A percentile compares a stretch with the other conserved stretches of the same genome.
phyloP scores from a whole-genome alignment of 306 rosid species.

The Abrus pulchellus region DNA sequence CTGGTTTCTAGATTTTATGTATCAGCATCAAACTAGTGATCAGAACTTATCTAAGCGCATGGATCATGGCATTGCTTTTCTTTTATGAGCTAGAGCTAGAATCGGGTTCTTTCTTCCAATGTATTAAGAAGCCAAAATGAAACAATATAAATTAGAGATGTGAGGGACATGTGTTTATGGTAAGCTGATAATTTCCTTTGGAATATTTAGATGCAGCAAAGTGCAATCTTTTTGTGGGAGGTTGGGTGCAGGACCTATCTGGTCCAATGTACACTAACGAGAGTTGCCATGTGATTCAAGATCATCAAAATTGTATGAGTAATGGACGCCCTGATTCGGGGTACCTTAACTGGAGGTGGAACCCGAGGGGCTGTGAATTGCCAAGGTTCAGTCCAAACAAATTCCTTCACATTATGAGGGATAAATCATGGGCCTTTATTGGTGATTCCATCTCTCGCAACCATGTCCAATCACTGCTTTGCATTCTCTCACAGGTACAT shows the following conservation, averaged over 20 bases:
- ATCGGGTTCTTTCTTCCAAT: not conserved
- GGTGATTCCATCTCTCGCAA: conserved; percentile 92
- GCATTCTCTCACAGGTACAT: conserved; percentile 80
- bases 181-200: conserved; percentile 17
- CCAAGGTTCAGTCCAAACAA: conserved; percentile 66
- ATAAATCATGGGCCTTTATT: conserved; percentile 73
- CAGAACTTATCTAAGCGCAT: not conserved
- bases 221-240: conserved; percentile 82
- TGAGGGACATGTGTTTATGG: not conserved
- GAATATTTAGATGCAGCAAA: conserved; percentile 46
- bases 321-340: conserved; percentile 86
- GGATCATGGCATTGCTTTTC: not conserved
- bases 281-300: conserved; percentile 72
- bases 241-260: conserved; percentile 73
- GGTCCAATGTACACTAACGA: conserved; percentile 77
- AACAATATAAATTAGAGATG: not conserved
- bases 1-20: not conserved
- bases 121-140: not conserved
- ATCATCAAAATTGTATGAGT: conserved; percentile 82
- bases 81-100: not conserved
- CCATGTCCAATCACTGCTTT: conserved; percentile 81
- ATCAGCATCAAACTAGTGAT: not conserved
- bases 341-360: conserved; percentile 86
- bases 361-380: conserved; percentile 67
- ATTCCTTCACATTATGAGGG: conserved; percentile 74